Evolutionary conservation across 2,329 filamentous ascomycete species (phyloP).

Genomic region (Lachnellula suecica): DNA sequence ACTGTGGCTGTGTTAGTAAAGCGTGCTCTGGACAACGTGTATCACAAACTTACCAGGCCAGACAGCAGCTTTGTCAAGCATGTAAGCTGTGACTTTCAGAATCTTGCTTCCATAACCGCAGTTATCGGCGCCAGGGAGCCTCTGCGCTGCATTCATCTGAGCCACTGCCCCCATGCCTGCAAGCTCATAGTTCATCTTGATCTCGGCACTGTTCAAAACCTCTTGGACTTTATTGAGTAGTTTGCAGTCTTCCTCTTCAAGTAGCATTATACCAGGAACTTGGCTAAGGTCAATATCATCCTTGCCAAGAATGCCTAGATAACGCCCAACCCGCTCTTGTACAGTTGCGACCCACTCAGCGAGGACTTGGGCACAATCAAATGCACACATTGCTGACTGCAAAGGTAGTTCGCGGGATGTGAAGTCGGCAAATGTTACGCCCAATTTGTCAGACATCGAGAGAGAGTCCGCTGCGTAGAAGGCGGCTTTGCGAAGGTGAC

Average conservation of each 20-base stretch:
- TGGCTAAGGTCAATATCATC: conserved; percentile 77
- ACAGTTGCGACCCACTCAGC: conserved; percentile 93
- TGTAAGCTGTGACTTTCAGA: conserved; percentile 78
- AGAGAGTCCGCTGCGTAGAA: conserved; percentile 93
- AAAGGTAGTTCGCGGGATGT: conserved; percentile 82
- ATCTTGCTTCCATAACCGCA: conserved; percentile 84
- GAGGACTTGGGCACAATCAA: conserved; percentile 91
- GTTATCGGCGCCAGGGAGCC: conserved; percentile 57
- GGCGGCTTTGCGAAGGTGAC: conserved; percentile 88
- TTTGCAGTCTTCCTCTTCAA: conserved; percentile 90
- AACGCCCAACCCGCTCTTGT: conserved; percentile 89
- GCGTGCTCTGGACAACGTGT: conserved; percentile 4
- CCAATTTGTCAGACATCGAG: conserved; percentile 81
- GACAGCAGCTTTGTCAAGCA: conserved; percentile 84
- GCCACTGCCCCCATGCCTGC: conserved; percentile 53
- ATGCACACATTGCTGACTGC: conserved; percentile 87
- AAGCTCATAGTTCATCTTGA: conserved; percentile 69
- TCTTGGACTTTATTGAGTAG: conserved; percentile 80
- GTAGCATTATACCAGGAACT: conserved; percentile 82
- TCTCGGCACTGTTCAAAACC: conserved; percentile 73
- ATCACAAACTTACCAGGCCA: conserved; percentile 73
- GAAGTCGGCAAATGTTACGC: conserved; percentile 81
- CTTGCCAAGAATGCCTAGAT: conserved; percentile 81
- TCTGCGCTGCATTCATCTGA: conserved; percentile 47
- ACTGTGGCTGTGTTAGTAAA: conserved; percentile 44